Conservation (phyloP, 2,329 filamentous ascomycete species). For the Hypoxylon sp. region DNA sequence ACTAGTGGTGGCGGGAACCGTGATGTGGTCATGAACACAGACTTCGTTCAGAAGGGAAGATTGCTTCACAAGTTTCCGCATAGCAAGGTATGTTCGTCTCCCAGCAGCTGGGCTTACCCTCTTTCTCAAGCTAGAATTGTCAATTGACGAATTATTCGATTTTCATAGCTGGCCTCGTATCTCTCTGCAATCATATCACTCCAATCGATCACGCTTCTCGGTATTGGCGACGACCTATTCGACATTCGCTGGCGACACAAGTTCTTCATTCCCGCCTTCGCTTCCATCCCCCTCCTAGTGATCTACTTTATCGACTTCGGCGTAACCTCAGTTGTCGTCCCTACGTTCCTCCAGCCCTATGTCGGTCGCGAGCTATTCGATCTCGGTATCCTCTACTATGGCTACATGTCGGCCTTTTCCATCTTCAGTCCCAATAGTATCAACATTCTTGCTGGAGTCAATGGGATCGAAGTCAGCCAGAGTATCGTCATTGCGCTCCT, state of each 20-base stretch:
- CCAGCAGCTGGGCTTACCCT: no score
- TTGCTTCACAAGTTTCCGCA: constrained; percentile 93
- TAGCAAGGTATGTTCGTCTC: constrained; percentile 73
- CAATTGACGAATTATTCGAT: background rate
- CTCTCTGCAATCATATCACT: constrained; percentile 93
- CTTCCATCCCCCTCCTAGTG: constrained; percentile 89
- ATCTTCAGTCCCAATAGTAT: constrained; percentile 99
- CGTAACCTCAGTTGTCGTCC: constrained; percentile 93
- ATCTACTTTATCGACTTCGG: constrained; percentile 99
- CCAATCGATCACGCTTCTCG: constrained; percentile 88
- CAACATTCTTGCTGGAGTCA: constrained; percentile 99
- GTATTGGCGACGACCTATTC: constrained; percentile 94
- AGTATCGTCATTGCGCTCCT: constrained; percentile 88
- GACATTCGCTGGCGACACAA: constrained; percentile 99
- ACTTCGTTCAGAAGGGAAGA: constrained; percentile 81
- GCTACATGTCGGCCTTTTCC: constrained; percentile 94
- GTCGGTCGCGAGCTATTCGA: constrained; percentile 82
- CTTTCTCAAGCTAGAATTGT: no score
- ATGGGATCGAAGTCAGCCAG: constrained; percentile 95
- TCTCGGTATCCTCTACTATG: constrained; percentile 85
- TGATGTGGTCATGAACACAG: constrained; percentile 79
- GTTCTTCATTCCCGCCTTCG: constrained; percentile 95
- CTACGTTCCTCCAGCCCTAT: constrained; percentile 83
- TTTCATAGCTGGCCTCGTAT: constrained; percentile 83
- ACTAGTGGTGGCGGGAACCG: constrained; percentile 93